These are phyloP conservation scores for Geranium brycei DNA, from an alignment of 345 rosid genomes.

Conservation along the genomic window DNA sequence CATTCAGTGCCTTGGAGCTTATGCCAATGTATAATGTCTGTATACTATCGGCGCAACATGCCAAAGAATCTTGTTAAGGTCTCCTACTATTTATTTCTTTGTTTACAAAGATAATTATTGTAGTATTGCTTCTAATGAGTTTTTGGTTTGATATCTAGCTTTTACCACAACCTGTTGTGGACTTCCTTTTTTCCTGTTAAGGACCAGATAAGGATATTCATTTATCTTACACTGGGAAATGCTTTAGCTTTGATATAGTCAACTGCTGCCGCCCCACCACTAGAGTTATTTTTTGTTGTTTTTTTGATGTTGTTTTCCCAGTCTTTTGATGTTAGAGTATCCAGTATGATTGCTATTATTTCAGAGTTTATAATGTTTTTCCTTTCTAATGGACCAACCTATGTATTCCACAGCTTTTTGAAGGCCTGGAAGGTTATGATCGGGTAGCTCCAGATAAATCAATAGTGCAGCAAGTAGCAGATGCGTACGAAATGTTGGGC, in stretches of 20 bases:
- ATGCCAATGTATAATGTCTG: constrained; percentile 57
- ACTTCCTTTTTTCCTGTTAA: neutral
- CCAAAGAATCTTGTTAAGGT: constrained; percentile 66
- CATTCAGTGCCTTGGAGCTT: constrained; percentile 89
- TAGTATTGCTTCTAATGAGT: neutral
- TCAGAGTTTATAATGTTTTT: neutral
- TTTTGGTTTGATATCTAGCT: neutral
- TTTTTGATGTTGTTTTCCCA: neutral
- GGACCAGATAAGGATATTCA: neutral
- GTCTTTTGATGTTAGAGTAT: neutral
- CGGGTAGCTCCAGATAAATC: constrained; percentile 73
- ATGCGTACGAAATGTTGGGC: constrained; percentile 67
- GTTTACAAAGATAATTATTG: neutral
- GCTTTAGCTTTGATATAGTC: neutral
- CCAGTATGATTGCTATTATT: neutral
- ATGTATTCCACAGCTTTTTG: constrained; percentile 43
- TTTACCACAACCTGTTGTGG: neutral
- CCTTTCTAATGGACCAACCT: neutral
- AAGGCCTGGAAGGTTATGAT: constrained; percentile 65
- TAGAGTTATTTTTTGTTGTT: neutral
- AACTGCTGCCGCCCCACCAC: neutral
- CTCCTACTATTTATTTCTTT: neutral
- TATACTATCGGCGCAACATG: constrained; percentile 81
- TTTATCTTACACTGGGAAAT: neutral
- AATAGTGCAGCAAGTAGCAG: constrained; percentile 57